These are phyloP conservation scores for Solanum chilense DNA, from an alignment of 257 asterid genomes.

Conservation along the genomic window DNA sequence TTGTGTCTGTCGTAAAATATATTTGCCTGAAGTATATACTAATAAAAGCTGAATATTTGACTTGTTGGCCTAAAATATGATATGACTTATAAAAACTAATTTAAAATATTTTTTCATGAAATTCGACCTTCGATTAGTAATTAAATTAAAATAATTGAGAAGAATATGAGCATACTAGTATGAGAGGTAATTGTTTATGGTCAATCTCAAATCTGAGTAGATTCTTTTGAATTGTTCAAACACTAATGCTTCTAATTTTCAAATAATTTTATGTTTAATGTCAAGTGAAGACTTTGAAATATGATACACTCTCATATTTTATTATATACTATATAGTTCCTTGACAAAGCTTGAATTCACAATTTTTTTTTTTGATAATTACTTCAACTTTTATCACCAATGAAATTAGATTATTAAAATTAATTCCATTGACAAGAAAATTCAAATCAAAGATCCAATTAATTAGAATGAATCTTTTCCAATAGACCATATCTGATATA, in stretches of 20 bases:
- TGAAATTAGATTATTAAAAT: no score
- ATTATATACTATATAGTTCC: neutral
- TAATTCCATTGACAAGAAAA: neutral
- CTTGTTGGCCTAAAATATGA: neutral
- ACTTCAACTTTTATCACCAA: neutral
- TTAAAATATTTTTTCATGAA: neutral
- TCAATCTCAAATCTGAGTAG: neutral
- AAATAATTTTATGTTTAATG: neutral
- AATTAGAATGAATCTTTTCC: no score
- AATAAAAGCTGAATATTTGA: neutral
- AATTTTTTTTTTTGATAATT: neutral
- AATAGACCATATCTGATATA: neutral
- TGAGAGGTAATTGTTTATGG: neutral
- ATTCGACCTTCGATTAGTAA: neutral
- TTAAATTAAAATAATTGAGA: neutral
- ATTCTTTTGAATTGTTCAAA: neutral
- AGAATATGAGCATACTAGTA: neutral
- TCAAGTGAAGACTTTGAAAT: neutral
- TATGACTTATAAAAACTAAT: neutral
- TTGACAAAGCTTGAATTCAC: neutral
- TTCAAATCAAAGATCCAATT: neutral
- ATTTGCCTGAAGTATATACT: neutral
- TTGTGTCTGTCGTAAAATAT: accelerated
- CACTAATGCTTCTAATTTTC: neutral
- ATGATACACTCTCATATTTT: neutral